Evolutionary conservation across 169 alveolate genomes (phyloP).

Genomic region (Blepharisma undulans): DNA sequence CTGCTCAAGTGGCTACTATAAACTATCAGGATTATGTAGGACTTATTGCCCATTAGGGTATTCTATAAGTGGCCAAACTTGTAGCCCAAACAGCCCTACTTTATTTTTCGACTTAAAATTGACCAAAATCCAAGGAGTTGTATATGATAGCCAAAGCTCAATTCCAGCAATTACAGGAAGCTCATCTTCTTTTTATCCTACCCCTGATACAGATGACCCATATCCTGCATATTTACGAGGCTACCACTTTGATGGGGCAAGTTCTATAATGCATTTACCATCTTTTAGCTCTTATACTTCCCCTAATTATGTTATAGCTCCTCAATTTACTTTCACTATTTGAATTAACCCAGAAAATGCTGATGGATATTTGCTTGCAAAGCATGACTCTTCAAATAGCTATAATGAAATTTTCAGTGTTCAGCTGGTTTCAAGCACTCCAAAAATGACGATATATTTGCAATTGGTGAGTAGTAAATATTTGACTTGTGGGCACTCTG

Average conservation of each 20-base stretch:
- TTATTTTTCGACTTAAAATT: neutral
- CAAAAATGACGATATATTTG: neutral
- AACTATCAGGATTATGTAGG: neutral
- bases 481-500: neutral
- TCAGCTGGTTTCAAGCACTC: neutral
- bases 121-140: neutral
- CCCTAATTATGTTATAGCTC: neutral
- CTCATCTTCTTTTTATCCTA: neutral
- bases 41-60: slow-evolving; percentile 11
- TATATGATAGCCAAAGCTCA: neutral
- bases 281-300: neutral
- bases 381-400: slow-evolving; percentile 1
- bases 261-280: neutral
- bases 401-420: neutral
- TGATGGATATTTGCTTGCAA: neutral
- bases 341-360: neutral
- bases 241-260: slow-evolving; percentile 18
- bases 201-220: slow-evolving; percentile 15
- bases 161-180: slow-evolving; percentile 10
- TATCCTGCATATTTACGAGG: slow-evolving; percentile 12
- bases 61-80: neutral
- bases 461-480: neutral
- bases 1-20: neutral
- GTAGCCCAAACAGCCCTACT: neutral
- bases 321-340: neutral